Percentiles rank a stretch among this genome's conserved stretches.
These are phyloP conservation scores for Macaranga tanarius DNA, from an alignment of 441 rosid species.

Conservation along the genomic window DNA sequence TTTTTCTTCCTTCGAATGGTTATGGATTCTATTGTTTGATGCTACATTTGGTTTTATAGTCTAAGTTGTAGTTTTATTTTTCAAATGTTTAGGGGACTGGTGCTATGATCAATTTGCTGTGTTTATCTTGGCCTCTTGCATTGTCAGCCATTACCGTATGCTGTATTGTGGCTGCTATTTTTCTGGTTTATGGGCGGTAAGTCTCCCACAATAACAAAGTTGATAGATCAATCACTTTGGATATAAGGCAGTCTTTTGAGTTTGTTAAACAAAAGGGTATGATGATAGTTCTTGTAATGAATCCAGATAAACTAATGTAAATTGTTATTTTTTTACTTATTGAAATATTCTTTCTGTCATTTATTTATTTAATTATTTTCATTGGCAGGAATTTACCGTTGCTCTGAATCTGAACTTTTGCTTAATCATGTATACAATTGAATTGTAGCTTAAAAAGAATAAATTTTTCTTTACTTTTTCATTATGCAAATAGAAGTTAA, in stretches of 20 bases:
- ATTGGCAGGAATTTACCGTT: not conserved
- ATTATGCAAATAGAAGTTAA: not conserved
- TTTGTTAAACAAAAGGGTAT: not conserved
- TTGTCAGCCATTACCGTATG: slow-evolving; percentile 45
- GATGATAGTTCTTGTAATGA: not conserved
- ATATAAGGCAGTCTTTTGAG: not conserved
- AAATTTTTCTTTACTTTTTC: not conserved
- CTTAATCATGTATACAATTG: not conserved
- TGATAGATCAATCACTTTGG: not conserved
- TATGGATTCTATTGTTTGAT: not conserved
- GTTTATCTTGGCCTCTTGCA: slow-evolving; percentile 56
- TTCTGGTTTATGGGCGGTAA: slow-evolving; percentile 49
- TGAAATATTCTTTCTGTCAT: not conserved
- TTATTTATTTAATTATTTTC: not conserved
- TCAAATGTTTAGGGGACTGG: slow-evolving; percentile 45
- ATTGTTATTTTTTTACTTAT: not conserved
- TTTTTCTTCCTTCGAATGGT: not conserved
- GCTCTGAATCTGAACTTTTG: not conserved
- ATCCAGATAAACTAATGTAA: not conserved
- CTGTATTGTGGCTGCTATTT: slow-evolving; percentile 34
- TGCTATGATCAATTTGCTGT: slow-evolving; percentile 52
- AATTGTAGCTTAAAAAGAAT: not conserved
- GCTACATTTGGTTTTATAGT: not conserved
- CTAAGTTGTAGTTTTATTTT: slow-evolving; percentile 6
- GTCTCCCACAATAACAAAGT: slow-evolving; percentile 21